These are phyloP conservation scores for Mycena vitilis DNA, from an alignment of 768 basidiomycete genomes.

Conservation along the genomic window DNA sequence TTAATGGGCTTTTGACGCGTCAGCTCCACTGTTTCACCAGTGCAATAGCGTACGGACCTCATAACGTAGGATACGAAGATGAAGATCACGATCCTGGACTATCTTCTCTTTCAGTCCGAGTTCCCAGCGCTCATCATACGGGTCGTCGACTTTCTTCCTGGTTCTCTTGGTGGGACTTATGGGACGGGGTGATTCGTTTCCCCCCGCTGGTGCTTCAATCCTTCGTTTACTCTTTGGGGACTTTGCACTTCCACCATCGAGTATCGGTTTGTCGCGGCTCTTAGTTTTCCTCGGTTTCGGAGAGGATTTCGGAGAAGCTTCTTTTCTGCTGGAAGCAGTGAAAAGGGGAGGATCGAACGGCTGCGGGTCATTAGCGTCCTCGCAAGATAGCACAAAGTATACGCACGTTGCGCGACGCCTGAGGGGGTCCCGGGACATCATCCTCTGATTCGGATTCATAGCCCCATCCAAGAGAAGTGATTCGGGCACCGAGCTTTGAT, in stretches of 20 bases:
- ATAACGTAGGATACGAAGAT: slow-evolving; percentile 71
- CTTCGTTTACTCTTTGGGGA: slow-evolving; percentile 19
- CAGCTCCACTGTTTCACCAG: background rate
- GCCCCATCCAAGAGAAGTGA: slow-evolving; percentile 25
- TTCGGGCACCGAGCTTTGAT: slow-evolving; percentile 43
- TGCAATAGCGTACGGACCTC: slow-evolving; percentile 56
- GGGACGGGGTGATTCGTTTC: background rate
- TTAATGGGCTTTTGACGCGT: slow-evolving; percentile 63
- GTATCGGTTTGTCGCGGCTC: slow-evolving; percentile 9
- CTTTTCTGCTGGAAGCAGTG: slow-evolving; percentile 44
- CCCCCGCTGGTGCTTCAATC: background rate
- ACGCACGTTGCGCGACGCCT: slow-evolving; percentile 19
- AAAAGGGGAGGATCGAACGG: slow-evolving; percentile 9
- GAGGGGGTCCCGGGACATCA: slow-evolving; percentile 14
- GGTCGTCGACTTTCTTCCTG: slow-evolving; percentile 34
- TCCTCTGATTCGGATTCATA: slow-evolving; percentile 33
- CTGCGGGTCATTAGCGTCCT: slow-evolving; percentile 51
- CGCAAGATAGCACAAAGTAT: background rate
- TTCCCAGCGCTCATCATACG: slow-evolving; percentile 57
- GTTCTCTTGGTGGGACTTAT: slow-evolving; percentile 26
- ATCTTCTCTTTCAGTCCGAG: slow-evolving; percentile 55
- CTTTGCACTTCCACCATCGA: background rate
- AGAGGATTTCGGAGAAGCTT: slow-evolving; percentile 35
- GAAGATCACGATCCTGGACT: slow-evolving; percentile 56
- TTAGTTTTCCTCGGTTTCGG: slow-evolving; percentile 33